Evolutionary conservation across 2,329 filamentous ascomycete genomes (phyloP).

Genomic region (Grosmannia penicillata): DNA sequence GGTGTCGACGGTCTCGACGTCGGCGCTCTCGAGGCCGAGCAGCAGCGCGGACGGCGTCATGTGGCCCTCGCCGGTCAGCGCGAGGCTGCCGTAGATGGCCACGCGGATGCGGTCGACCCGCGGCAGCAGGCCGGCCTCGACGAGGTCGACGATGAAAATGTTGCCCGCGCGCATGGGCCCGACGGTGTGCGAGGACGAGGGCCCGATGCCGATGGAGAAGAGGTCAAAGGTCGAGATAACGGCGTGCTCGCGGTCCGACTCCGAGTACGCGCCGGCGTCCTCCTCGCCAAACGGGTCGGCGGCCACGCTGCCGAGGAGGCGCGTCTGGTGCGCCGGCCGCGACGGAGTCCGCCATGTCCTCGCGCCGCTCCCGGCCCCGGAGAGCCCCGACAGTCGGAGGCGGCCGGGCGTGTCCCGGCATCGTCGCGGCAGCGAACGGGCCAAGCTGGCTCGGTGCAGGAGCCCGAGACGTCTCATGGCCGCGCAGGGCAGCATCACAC

Average conservation of each 20-base stretch:
- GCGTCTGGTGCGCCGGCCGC: neutral
- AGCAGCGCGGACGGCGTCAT: conserved; percentile 35
- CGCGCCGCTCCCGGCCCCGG: too few relatives aligned
- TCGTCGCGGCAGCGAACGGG: too few relatives aligned
- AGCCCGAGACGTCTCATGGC: too few relatives aligned
- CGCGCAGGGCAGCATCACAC: too few relatives aligned
- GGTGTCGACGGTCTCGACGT: conserved; percentile 34
- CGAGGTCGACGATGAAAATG: conserved; percentile 33
- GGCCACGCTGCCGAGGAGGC: neutral
- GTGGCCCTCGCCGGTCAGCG: conserved; percentile 34
- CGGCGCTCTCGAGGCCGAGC: conserved; percentile 31
- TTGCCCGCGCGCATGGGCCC: conserved; percentile 36
- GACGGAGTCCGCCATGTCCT: neutral
- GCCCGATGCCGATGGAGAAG: conserved; percentile 36
- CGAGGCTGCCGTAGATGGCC: conserved; percentile 33
- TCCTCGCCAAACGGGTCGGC: neutral
- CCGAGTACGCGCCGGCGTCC: conserved; percentile 25
- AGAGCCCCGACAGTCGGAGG: too few relatives aligned
- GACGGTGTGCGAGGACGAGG: conserved; percentile 35
- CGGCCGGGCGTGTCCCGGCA: too few relatives aligned
- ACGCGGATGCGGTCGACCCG: conserved; percentile 32
- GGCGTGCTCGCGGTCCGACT: conserved; percentile 33
- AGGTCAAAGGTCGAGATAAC: conserved; percentile 37
- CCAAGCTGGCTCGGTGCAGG: too few relatives aligned
- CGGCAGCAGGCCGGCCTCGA: conserved; percentile 27